These are phyloP conservation scores for Apocynum venetum DNA, from an alignment of 257 asterid genomes.

Conservation along the genomic window DNA sequence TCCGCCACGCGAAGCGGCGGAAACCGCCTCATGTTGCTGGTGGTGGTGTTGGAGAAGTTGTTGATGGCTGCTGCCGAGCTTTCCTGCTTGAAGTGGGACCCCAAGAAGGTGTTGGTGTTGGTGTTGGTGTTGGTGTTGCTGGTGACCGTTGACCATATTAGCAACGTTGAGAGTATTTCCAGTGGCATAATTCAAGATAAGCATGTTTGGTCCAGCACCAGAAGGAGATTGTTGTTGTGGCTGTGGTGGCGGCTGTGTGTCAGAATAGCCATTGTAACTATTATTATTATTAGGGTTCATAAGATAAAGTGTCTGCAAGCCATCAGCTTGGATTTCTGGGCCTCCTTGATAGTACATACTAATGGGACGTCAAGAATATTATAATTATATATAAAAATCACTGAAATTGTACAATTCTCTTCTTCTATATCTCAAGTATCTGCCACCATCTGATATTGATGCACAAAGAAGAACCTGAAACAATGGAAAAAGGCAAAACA, in stretches of 20 bases:
- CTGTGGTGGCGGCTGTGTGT: constrained; percentile 27
- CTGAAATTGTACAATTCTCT: not conserved
- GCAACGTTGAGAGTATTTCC: constrained; percentile 25
- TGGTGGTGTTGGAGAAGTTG: constrained; percentile 19
- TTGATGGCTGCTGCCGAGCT: constrained; percentile 9
- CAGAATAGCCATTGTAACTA: constrained; percentile 28
- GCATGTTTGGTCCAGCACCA: constrained; percentile 26
- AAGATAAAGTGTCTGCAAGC: constrained; percentile 61
- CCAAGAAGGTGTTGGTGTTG: constrained; percentile 30
- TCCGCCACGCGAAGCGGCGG: constrained; percentile 16
- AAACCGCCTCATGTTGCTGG: constrained; percentile 22
- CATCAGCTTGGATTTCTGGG: constrained; percentile 62
- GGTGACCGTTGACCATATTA: constrained; percentile 17
- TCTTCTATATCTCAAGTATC: not conserved
- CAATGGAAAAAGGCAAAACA: constrained; percentile 15
- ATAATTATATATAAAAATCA: not conserved
- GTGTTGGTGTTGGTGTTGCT: constrained; percentile 30
- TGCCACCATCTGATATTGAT: constrained; percentile 10
- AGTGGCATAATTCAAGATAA: constrained; percentile 32
- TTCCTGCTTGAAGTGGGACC: constrained; percentile 27
- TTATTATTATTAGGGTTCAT: constrained; percentile 55
- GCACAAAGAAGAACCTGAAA: constrained; percentile 24
- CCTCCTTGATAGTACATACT: constrained; percentile 59
- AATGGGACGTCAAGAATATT: too few relatives aligned
- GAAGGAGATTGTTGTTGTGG: constrained; percentile 8